Conservation (phyloP, 768 basidiomycete species). For the Naematelia aurantialba region DNA sequence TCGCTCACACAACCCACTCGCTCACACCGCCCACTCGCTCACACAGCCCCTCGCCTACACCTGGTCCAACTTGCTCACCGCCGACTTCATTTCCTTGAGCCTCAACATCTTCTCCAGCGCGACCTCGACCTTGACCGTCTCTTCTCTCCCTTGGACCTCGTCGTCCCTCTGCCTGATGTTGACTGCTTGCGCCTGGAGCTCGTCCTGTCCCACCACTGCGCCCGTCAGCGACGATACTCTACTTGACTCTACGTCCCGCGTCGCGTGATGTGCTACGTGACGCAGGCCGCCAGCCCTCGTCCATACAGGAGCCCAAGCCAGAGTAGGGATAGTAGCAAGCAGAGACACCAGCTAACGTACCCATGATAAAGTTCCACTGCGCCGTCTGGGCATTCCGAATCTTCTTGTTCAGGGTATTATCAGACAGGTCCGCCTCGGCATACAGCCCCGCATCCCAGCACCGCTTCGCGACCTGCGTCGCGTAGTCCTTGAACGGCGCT, state of each 20-base stretch:
- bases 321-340: too few relatives aligned
- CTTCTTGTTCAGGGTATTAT: slow-evolving; percentile 92
- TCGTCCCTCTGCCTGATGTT: slow-evolving; percentile 96
- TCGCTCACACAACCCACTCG: not conserved
- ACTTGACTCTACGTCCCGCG: too few relatives aligned
- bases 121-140: slow-evolving; percentile 67
- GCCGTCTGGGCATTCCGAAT: slow-evolving; percentile 95
- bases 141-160: slow-evolving; percentile 65
- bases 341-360: slow-evolving; percentile 54
- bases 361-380: slow-evolving; percentile 96
- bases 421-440: slow-evolving; percentile 86
- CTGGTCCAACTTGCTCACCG: slow-evolving; percentile 58
- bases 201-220: slow-evolving; percentile 89
- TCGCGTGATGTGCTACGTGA: too few relatives aligned
- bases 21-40: not conserved
- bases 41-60: not conserved
- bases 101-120: slow-evolving; percentile 65
- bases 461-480: slow-evolving; percentile 68
- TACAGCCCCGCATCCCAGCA: slow-evolving; percentile 70
- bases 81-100: slow-evolving; percentile 62
- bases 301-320: too few relatives aligned
- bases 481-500: slow-evolving; percentile 82
- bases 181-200: slow-evolving; percentile 77
- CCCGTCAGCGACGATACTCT: slow-evolving; percentile 6
- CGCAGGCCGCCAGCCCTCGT: too few relatives aligned